These are phyloP conservation scores for Neurospora sp. DNA, from an alignment of 495 filamentous ascomycete genomes.

Conservation along the genomic window DNA sequence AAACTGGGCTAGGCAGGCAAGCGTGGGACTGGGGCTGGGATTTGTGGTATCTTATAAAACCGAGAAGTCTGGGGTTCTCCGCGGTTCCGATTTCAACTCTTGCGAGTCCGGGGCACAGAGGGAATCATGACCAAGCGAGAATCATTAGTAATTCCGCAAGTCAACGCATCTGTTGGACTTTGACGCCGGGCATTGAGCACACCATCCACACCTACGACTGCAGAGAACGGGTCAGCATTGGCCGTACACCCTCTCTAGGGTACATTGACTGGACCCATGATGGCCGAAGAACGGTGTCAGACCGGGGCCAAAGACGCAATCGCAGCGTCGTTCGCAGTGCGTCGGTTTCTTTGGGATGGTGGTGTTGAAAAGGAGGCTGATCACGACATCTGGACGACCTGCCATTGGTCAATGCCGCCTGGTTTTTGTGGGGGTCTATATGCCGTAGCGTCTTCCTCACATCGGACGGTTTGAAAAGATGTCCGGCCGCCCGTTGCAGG, in stretches of 20 bases:
- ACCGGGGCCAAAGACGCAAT: constrained; percentile 10
- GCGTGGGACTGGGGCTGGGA: not conserved
- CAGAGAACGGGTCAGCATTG: not conserved
- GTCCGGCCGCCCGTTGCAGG: not conserved
- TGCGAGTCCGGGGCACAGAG: not conserved
- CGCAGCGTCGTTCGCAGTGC: constrained; percentile 4
- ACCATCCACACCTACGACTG: not conserved
- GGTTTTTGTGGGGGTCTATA: constrained; percentile 17
- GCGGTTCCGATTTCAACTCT: not conserved
- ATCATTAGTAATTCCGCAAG: constrained; percentile 18
- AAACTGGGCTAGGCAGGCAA: not conserved
- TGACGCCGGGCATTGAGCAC: not conserved
- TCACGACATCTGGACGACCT: constrained; percentile 24
- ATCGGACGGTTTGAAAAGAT: not conserved
- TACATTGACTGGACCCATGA: not conserved
- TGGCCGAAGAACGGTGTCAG: constrained; percentile 1
- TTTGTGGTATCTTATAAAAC: not conserved
- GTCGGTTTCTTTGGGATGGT: constrained; percentile 14
- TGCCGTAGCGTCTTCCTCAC: not conserved
- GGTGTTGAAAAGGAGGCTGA: constrained; percentile 24
- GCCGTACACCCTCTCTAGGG: not conserved
- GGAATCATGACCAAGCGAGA: not conserved
- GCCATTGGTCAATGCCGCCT: constrained; percentile 17
- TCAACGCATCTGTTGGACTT: not conserved
- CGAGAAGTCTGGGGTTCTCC: not conserved